Percentiles rank a stretch among this genome's conserved stretches.
These are phyloP conservation scores for Phytophthora sojae DNA, from an alignment of 352 stramenopile genomes.

Conservation along the genomic window DNA sequence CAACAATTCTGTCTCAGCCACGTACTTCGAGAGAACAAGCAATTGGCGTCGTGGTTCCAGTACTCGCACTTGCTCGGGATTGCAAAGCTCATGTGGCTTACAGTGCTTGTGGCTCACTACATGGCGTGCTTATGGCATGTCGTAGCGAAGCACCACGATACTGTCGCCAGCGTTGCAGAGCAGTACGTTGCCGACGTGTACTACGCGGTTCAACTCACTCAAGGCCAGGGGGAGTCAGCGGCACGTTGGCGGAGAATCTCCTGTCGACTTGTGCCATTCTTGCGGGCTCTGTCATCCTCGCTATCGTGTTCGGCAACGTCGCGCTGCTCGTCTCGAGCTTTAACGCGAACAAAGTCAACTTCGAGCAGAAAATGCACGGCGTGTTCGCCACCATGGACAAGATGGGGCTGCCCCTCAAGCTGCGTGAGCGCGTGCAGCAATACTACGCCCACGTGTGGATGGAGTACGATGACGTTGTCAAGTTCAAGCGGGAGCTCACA, in stretches of 20 bases:
- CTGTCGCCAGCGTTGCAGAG: background rate
- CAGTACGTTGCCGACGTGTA: slow-evolving; percentile 46
- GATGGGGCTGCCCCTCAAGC: background rate
- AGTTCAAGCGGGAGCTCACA: background rate
- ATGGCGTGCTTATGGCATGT: slow-evolving; percentile 50
- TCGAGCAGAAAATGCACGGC: background rate
- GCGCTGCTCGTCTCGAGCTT: background rate
- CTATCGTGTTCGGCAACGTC: background rate
- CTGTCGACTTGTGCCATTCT: background rate
- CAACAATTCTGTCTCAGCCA: background rate
- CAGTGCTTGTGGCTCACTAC: slow-evolving; percentile 50
- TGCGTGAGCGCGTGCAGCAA: background rate
- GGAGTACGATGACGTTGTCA: slow-evolving; percentile 1
- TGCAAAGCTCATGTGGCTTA: slow-evolving; percentile 32
- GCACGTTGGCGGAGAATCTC: background rate
- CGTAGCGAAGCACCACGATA: background rate
- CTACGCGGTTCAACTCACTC: slow-evolving; percentile 29
- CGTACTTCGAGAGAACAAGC: background rate
- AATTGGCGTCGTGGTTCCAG: background rate
- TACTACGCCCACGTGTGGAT: slow-evolving; percentile 4
- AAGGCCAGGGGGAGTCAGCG: slow-evolving; percentile 29
- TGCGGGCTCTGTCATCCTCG: background rate
- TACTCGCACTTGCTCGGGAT: slow-evolving; percentile 41
- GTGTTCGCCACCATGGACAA: slow-evolving; percentile 3
- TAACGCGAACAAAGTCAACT: slow-evolving; percentile 2